Percentiles rank a stretch among this genome's conserved stretches.
Conservation (phyloP, 1,284 basidiomycete genomes). For the Cryptococcus sp. region DNA sequence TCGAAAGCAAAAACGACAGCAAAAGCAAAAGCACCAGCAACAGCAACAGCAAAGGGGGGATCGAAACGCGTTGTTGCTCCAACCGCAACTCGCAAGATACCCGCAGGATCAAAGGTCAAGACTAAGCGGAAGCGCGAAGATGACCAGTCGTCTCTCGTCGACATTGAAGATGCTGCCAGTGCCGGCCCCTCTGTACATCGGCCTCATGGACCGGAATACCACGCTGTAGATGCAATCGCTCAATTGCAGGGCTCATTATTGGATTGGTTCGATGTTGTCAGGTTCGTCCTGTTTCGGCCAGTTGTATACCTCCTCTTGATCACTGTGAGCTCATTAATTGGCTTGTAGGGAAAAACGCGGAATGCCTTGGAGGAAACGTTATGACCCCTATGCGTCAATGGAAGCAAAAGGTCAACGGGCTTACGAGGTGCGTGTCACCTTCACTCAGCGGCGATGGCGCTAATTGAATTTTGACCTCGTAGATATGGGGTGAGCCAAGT, state of each 20-base stretch:
- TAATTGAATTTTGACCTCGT: slow-evolving; percentile 5
- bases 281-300: slow-evolving; percentile 29
- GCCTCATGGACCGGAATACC: slow-evolving; percentile 37
- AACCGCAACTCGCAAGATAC: too few relatives aligned
- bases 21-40: too few relatives aligned
- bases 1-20: background rate
- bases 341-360: background rate
- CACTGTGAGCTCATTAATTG: background rate
- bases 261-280: slow-evolving; percentile 48
- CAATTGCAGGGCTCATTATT: slow-evolving; percentile 37
- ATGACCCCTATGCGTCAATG: background rate
- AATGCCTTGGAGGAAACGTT: background rate
- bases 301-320: background rate
- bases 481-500: slow-evolving; percentile 34
- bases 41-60: too few relatives aligned
- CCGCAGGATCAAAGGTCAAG: background rate
- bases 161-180: slow-evolving; percentile 25
- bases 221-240: slow-evolving; percentile 25
- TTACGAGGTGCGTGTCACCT: slow-evolving; percentile 46
- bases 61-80: too few relatives aligned
- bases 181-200: slow-evolving; percentile 14
- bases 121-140: slow-evolving; percentile 1
- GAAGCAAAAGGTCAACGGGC: slow-evolving; percentile 49
- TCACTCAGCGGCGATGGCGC: background rate
- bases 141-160: background rate